A percentile compares a stretch with the other conserved stretches of the same genome.
These are phyloP conservation scores for Caryopteris hybrid DNA, from an alignment of 305 asterid genomes.

Conservation along the genomic window DNA sequence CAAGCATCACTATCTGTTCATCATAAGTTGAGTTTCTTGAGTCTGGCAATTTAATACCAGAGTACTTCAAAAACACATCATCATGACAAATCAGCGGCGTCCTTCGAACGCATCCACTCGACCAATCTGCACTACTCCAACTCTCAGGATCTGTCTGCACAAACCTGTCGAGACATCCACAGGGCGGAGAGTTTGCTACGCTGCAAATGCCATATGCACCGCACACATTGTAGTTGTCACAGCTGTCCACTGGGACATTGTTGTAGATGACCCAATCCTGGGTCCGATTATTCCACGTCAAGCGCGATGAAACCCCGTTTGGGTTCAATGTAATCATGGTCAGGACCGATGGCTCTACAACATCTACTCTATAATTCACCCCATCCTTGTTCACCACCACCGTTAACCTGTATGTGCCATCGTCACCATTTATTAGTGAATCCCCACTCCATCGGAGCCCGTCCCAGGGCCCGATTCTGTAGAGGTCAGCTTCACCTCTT, in stretches of 20 bases:
- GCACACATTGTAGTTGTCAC: neutral
- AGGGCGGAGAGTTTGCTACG: neutral
- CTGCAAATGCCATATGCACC: neutral
- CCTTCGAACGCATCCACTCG: neutral
- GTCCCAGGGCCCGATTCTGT: neutral
- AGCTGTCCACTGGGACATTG: neutral
- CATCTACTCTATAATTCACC: neutral
- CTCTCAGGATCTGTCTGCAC: neutral
- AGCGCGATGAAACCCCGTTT: neutral
- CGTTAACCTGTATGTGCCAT: neutral
- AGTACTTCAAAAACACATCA: neutral
- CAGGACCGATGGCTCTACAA: neutral
- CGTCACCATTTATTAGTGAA: neutral
- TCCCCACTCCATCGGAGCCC: neutral
- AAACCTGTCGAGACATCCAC: neutral
- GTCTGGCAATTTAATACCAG: neutral
- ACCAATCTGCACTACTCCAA: neutral
- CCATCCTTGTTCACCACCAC: neutral
- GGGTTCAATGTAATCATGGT: neutral
- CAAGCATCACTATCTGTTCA: neutral
- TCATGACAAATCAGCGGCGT: neutral
- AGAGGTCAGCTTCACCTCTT: neutral
- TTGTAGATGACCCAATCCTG: neutral
- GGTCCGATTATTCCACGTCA: neutral
- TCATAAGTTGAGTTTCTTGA: neutral